Evolutionary conservation across 257 asterid species (phyloP).

Genomic region (Petunia secreta): DNA sequence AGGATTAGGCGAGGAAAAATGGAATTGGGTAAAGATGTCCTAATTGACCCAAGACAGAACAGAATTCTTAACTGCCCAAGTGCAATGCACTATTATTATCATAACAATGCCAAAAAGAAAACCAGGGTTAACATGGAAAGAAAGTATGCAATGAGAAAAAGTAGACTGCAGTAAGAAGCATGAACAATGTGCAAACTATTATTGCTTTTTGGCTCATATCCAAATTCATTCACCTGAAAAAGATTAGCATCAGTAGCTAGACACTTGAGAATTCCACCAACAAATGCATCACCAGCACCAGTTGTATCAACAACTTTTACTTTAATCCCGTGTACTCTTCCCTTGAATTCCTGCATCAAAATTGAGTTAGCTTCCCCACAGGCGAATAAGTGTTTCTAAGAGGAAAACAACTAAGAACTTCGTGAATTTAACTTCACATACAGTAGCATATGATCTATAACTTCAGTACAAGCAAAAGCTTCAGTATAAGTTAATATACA

Average conservation of each 20-base stretch:
- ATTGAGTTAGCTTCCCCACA: not conserved
- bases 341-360: slow-evolving; percentile 68
- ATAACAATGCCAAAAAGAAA: not conserved
- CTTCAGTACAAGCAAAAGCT: too few species aligned
- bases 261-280: slow-evolving; percentile 67
- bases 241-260: slow-evolving; percentile 64
- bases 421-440: slow-evolving; percentile 14
- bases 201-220: slow-evolving; percentile 18
- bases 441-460: not conserved
- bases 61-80: not conserved
- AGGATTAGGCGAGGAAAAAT: not conserved
- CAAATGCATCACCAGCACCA: slow-evolving; percentile 97
- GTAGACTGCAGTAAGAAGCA: not conserved
- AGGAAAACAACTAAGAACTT: not conserved
- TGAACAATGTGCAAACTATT: slow-evolving; percentile 15
- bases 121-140: not conserved
- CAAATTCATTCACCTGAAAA: slow-evolving; percentile 50
- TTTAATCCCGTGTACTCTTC: slow-evolving; percentile 66
- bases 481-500: too few species aligned
- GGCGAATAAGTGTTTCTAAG: not conserved
- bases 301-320: slow-evolving; percentile 82
- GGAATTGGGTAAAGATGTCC: slow-evolving; percentile 14
- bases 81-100: not conserved
- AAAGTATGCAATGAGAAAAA: not conserved
- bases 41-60: not conserved